Evolutionary conservation across 2,329 filamentous ascomycete species (phyloP), one percentile per base, ranked within the genome.

Genomic region (Blumeriella jaapii): DNA sequence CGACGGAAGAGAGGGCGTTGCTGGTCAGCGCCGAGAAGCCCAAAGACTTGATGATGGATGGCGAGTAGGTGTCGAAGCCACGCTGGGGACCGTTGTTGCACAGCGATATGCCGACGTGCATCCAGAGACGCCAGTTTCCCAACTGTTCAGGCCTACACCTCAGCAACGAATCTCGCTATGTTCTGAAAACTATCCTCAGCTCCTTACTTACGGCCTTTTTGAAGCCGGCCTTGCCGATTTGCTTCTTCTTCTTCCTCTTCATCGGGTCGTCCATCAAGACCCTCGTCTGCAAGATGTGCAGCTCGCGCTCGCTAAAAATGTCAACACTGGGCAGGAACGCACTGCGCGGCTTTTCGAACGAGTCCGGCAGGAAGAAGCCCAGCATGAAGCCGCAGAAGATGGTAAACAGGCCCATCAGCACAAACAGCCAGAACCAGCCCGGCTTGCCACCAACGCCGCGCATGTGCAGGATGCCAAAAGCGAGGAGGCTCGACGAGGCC

Each of bases 401-500:
- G 1, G 53, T 56, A 22, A 56, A 52, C 0, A 45, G 16, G 17
- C 55, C 54, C 37, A 55, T 52, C 9, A 54, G 49, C 51, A 38
- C 29, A 17, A 47, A 47, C 10, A 47, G 29, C 45, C 45, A 47
- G 19, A 42, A 39, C 45, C 45, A 47, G 6, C 45, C 45, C 8
- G 36, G 15, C 6, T 29, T 18, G 8, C 41, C 43, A 6, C 31
- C 27, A 7, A 27, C 33, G 16, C 43, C 43, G 3, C 34, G 36
- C 16, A 47, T 35, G 18, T 44, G 36, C 3, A 47, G 35, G 16
- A 47, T 46, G 9, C 60, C 66, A 1, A 49, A 58, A 0, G 73
- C 72, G 0, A 78, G 57, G n/a, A 78, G 59, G 11, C 72, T 71
- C 34, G 70, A 70, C 49, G 77, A 76, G 2, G 74, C 73, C 20